phyloP scores from a whole-genome alignment of 331 rosid species.

The Acacia pycnantha region DNA sequence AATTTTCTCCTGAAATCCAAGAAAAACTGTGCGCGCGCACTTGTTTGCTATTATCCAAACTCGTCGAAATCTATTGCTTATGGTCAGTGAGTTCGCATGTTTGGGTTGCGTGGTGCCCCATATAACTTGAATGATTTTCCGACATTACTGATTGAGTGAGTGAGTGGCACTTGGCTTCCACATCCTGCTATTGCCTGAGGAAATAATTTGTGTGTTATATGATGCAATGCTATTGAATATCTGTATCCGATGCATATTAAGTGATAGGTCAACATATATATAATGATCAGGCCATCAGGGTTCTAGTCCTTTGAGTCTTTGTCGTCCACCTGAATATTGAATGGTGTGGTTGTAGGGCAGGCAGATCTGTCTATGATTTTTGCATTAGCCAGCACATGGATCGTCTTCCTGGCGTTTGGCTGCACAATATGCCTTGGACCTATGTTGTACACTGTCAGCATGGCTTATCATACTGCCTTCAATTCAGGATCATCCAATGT shows the following conservation, averaged over 20 bases:
- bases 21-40: neutral
- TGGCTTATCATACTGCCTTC: slow-evolving; percentile 58
- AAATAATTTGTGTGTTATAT: slow-evolving; percentile 2
- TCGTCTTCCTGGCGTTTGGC: slow-evolving; percentile 70
- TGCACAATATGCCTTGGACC: slow-evolving; percentile 69
- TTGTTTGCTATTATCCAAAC: neutral
- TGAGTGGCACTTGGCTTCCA: neutral
- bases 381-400: slow-evolving; percentile 83
- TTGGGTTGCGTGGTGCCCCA: neutral
- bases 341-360: slow-evolving; percentile 99
- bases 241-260: slow-evolving; percentile 11
- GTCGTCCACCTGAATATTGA: slow-evolving; percentile 59
- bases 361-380: slow-evolving; percentile 87
- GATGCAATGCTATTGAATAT: neutral
- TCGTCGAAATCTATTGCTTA: neutral
- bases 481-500: slow-evolving; percentile 47
- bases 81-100: neutral
- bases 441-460: slow-evolving; percentile 44
- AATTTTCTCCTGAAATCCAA: slow-evolving; percentile 31
- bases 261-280: neutral
- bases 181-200: neutral
- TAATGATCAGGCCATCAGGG: slow-evolving; percentile 26
- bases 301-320: neutral
- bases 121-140: neutral
- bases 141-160: neutral